Percentiles rank a stretch among this genome's conserved stretches.
Conservation (phyloP, 805 yeast species). For the Komagataella pastoris region DNA sequence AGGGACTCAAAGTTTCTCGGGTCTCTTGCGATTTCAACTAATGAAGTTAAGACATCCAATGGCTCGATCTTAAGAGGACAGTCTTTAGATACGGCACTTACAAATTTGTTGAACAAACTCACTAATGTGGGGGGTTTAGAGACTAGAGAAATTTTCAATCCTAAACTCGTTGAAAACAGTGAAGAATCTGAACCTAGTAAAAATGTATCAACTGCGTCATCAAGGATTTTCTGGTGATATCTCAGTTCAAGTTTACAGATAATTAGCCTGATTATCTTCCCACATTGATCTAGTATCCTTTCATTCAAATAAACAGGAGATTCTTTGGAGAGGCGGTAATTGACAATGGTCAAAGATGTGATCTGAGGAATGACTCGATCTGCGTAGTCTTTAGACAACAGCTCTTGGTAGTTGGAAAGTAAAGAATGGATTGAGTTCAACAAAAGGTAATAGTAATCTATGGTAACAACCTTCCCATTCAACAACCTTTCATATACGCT, state of each 20-base stretch:
- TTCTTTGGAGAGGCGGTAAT: constrained; percentile 2
- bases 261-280: constrained; percentile 27
- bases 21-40: constrained; percentile 7
- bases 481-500: constrained; percentile 19
- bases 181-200: constrained; percentile 8
- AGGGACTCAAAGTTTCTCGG: constrained; percentile 9
- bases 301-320: constrained; percentile 10
- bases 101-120: constrained; percentile 26
- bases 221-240: constrained; percentile 32
- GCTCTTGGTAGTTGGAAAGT: constrained; percentile 4
- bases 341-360: constrained; percentile 9
- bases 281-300: constrained; percentile 21
- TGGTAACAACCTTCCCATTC: constrained; percentile 4
- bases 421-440: constrained; percentile 6
- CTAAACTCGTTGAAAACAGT: neutral
- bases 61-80: constrained; percentile 11
- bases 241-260: constrained; percentile 22
- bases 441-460: constrained; percentile 12
- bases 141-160: constrained; percentile 2
- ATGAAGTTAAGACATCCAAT: constrained; percentile 2
- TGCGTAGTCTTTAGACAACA: constrained; percentile 18
- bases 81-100: constrained; percentile 39
- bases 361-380: constrained; percentile 28
- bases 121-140: constrained; percentile 13
- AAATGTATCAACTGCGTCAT: constrained; percentile 24